Conservation (phyloP, 2,329 filamentous ascomycete species). For the Cladorrhinum sp. region DNA sequence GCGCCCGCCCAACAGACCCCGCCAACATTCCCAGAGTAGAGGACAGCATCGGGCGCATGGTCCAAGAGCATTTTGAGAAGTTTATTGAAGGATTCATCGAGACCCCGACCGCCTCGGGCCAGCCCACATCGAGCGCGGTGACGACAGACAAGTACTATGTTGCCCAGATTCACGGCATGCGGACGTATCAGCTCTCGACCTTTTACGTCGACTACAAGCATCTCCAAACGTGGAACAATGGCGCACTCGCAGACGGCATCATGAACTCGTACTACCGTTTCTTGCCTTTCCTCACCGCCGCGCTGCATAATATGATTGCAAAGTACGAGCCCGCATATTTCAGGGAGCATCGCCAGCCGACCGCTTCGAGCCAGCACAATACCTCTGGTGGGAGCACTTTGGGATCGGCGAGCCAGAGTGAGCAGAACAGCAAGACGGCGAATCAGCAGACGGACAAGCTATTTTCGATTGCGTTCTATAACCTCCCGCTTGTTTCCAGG, state of each 20-base stretch:
- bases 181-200: constrained; percentile 71
- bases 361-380: constrained; percentile 67
- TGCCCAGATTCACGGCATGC: constrained; percentile 76
- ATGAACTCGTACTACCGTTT: constrained; percentile 93
- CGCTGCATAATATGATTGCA: constrained; percentile 86
- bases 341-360: constrained; percentile 83
- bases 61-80: constrained; percentile 73
- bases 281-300: constrained; percentile 83
- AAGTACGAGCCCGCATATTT: constrained; percentile 96
- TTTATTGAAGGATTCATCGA: constrained; percentile 77
- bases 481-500: constrained; percentile 81
- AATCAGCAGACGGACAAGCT: constrained; percentile 97
- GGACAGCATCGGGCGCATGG: constrained; percentile 70
- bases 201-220: constrained; percentile 88
- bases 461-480: constrained; percentile 91
- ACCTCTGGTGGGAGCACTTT: constrained; percentile 64
- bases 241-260: constrained; percentile 79
- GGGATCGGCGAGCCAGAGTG: constrained; percentile 61
- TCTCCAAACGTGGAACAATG: constrained; percentile 71
- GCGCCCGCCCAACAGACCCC: constrained; percentile 46
- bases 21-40: constrained; percentile 66
- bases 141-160: constrained; percentile 82
- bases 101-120: constrained; percentile 60
- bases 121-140: constrained; percentile 65
- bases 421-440: constrained; percentile 70